Base-by-base conservation (phyloP, 2,329 filamentous ascomycete genomes). In the Alternaria postmessia region DNA sequence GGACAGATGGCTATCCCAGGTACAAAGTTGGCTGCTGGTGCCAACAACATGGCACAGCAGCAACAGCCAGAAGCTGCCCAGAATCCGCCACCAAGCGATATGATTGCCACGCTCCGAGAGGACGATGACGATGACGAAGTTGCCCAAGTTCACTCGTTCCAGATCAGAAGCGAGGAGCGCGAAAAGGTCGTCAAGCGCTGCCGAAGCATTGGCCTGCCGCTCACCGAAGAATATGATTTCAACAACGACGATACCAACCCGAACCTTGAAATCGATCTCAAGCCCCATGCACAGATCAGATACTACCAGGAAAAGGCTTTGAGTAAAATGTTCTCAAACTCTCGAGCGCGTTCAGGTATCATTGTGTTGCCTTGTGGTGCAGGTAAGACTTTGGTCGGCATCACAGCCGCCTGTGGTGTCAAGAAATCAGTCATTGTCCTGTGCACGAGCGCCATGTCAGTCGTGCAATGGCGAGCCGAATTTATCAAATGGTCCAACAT, bases 401-500 rank as follows among this genome's bases (percentile, higher is more conserved):
- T 99, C 69, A 98, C 95, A 20, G 95, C 95, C 42, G 95, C 94
- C 20, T 98, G 95, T 80, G 98, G 95, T 4, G 94, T 99, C 79
- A 96, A 96, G 79, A 99, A 98, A 81, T 94, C 94, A 11, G 89
- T 94, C 22, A 94, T 99, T 58, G 93, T 99, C 7, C 88, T 99
- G 20, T 97, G 93, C 81, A 99, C 95, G 2, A 97, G 93, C 75
- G 94, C 93, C 54, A 99, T 99, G 94, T 97, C 93, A 7, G 95
- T 96, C 6, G 91, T 96, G 20, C 95, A 99, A 78, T 99, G 95
- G 95, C 86, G 93, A 61, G 90, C 95, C 62, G 95, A 99, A 75
- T 99, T 99, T 75, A 82, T 98, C 65, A 97, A 97, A 71, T 99
- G 95, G 95, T 97, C 94, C n/a, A 98, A 98, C 74, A 96, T 96